phyloP scores from a whole-genome alignment of 1,284 basidiomycete species.

The Coriolopsis trogii region DNA sequence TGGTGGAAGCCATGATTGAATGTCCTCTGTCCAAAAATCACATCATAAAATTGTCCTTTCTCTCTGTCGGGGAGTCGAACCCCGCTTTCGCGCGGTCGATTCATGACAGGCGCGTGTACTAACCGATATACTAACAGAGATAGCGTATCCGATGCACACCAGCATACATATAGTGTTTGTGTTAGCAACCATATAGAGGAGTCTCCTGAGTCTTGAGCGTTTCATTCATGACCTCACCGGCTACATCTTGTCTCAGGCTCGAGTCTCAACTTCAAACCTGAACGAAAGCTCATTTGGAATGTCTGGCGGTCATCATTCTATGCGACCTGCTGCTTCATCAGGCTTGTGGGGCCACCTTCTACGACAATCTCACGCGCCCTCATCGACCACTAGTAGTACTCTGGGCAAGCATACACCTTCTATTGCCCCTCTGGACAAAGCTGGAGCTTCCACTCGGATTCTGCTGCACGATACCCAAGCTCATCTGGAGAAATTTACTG shows the following conservation, averaged over 20 bases:
- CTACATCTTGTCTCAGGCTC: too few species aligned
- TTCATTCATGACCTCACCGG: too few species aligned
- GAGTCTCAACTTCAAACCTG: too few species aligned
- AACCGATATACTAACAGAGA: too few species aligned
- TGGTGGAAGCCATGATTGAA: too few species aligned
- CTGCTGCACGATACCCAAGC: constrained; percentile 70
- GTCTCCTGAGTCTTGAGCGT: too few species aligned
- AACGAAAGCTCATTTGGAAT: too few species aligned
- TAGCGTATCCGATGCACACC: not conserved
- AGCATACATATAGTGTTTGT: not conserved
- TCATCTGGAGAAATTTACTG: constrained; percentile 62
- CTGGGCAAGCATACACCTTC: constrained; percentile 32
- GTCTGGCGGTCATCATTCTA: too few species aligned
- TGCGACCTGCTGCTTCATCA: constrained; percentile 10
- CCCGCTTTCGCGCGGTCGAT: constrained; percentile 41
- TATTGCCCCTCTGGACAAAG: constrained; percentile 59
- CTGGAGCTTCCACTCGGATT: constrained; percentile 65
- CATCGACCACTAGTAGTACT: constrained; percentile 1
- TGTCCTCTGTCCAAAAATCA: not conserved
- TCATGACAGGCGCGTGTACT: constrained; percentile 18
- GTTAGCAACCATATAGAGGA: too few species aligned
- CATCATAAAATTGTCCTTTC: not conserved
- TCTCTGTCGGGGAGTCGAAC: constrained; percentile 46
- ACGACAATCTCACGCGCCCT: constrained; percentile 13
- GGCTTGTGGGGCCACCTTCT: constrained; percentile 38